A percentile compares a stretch with the other conserved stretches of the same genome.
phyloP scores from a whole-genome alignment of 2,329 filamentous ascomycete species.

The Nemania sp. region DNA sequence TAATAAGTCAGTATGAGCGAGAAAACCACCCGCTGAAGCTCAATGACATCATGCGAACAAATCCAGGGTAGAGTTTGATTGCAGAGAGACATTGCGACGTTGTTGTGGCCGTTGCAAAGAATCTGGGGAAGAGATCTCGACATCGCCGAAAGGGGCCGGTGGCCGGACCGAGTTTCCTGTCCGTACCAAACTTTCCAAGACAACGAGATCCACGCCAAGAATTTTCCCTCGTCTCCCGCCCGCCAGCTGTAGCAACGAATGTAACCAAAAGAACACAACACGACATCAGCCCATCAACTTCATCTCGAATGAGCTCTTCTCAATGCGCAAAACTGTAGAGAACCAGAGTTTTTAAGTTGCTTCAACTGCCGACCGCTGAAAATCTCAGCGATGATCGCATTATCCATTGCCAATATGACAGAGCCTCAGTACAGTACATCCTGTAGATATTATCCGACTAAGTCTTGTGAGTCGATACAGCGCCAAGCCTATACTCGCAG shows the following conservation, averaged over 20 bases:
- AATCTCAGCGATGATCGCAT: constrained; percentile 12
- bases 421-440: neutral
- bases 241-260: neutral
- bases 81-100: neutral
- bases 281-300: constrained; percentile 4
- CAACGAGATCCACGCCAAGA: constrained; percentile 15
- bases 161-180: constrained; percentile 24
- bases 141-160: constrained; percentile 25
- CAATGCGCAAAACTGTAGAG: constrained; percentile 9
- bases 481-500: constrained; percentile 4
- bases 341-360: constrained; percentile 3
- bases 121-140: constrained; percentile 15
- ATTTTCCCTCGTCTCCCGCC: constrained; percentile 25
- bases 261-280: constrained; percentile 8
- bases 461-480: neutral
- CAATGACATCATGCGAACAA: constrained; percentile 16
- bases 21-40: neutral
- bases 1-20: neutral
- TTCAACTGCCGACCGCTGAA: constrained; percentile 19
- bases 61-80: neutral
- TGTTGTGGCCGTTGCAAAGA: neutral
- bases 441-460: too few relatives aligned
- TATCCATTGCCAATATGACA: constrained; percentile 17
- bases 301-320: neutral
- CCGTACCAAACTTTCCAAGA: constrained; percentile 17